These are phyloP conservation scores for Monilinia polystroma DNA, from an alignment of 2,329 filamentous ascomycete genomes.

Conservation along the genomic window DNA sequence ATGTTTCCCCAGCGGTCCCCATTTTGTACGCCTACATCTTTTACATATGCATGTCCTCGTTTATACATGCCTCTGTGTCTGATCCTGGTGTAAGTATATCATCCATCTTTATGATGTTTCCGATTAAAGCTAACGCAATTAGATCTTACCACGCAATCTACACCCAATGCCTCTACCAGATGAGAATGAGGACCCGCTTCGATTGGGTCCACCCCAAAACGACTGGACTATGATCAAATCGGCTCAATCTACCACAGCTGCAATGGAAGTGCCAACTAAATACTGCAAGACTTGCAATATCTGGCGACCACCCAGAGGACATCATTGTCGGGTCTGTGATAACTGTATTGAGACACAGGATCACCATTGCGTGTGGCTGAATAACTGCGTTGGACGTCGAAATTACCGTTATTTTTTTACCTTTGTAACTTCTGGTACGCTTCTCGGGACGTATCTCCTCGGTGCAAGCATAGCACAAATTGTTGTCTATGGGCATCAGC, in stretches of 20 bases:
- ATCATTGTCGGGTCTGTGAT: constrained; percentile 95
- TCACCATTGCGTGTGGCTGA: constrained; percentile 98
- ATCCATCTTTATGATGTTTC: constrained; percentile 6
- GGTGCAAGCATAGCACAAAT: constrained; percentile 79
- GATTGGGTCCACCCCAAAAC: constrained; percentile 79
- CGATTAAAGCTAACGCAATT: constrained; percentile 27
- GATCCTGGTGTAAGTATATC: constrained; percentile 78
- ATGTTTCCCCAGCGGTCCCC: constrained; percentile 83
- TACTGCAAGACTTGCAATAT: constrained; percentile 98
- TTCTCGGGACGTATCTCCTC: constrained; percentile 74
- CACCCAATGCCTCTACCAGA: constrained; percentile 80
- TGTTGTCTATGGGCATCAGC: constrained; percentile 64
- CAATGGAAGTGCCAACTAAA: constrained; percentile 97
- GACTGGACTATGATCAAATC: constrained; percentile 93
- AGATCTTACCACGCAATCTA: constrained; percentile 91
- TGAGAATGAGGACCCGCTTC: constrained; percentile 76
- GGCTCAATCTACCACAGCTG: constrained; percentile 68
- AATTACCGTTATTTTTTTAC: constrained; percentile 98
- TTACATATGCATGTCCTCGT: constrained; percentile 87
- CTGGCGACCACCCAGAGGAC: constrained; percentile 92
- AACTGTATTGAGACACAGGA: constrained; percentile 97
- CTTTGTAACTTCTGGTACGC: constrained; percentile 77
- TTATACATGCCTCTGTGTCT: constrained; percentile 85
- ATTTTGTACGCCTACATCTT: constrained; percentile 90
- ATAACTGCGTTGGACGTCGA: constrained; percentile 94